Evolutionary conservation across 345 rosid genomes (phyloP).

Genomic region (Salix viminalis): DNA sequence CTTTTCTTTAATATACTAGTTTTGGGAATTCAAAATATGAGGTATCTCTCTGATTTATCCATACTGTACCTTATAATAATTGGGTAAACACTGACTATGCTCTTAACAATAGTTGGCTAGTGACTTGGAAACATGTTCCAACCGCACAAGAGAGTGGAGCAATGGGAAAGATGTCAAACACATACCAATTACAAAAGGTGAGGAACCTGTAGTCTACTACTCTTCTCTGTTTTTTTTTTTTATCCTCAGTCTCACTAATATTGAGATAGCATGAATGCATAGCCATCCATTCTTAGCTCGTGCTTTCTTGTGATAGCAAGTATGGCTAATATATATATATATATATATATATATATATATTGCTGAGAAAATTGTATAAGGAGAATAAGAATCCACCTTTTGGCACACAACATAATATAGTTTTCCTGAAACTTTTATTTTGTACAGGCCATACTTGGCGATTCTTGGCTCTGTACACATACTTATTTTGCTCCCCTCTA

Average conservation of each 20-base stretch:
- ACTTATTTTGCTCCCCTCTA: neutral
- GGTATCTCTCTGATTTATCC: constrained; percentile 4
- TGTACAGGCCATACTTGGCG: neutral
- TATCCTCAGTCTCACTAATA: neutral
- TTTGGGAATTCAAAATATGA: neutral
- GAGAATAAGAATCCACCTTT: neutral
- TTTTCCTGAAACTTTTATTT: neutral
- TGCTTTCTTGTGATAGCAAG: neutral
- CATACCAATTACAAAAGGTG: constrained; percentile 41
- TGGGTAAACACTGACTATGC: constrained; percentile 20
- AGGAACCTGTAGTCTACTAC: constrained; percentile 14
- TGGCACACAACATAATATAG: neutral
- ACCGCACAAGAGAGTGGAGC: constrained; percentile 41
- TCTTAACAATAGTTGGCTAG: constrained; percentile 49
- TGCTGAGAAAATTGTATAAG: neutral
- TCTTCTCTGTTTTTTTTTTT: neutral
- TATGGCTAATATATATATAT: neutral
- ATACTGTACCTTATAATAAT: constrained; percentile 1
- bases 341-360: neutral
- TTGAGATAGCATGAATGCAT: neutral
- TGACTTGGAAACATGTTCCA: constrained; percentile 58
- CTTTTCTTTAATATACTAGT: neutral
- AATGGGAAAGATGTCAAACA: constrained; percentile 25
- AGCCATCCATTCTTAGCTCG: neutral
- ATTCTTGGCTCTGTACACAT: neutral